Evolutionary conservation across 371 early-diverging fungal genomes (phyloP), one percentile per base, ranked within the genome.

Genomic region (Mucor piriformis): DNA sequence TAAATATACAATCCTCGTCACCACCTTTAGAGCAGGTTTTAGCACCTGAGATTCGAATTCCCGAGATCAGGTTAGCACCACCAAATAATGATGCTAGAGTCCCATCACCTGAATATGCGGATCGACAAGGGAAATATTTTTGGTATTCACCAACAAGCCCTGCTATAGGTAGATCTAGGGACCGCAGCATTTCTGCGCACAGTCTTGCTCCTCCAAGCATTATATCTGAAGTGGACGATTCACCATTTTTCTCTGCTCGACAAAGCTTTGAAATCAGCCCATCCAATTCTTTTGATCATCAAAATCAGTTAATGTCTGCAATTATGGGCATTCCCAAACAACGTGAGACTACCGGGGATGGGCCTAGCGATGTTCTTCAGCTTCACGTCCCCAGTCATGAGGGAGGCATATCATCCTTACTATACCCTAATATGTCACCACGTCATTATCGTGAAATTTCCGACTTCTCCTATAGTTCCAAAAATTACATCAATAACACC

Each of bases 41-140:
- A 20, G 13, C 48, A 40, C 23, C 50, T 16, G 57, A 65, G 27
- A 24, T 67, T 2, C 57, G 48, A 13, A 70, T 77, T 38, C 78
- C 78, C 3, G 74, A 77, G 49, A 77, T 77, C 21, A 37, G 78
- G 20, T 54, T 77, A 6, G 77, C 74, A 6, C 74, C 70, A 23
- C 74, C 72, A 12, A 60, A 20, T n/a, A 44, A 44, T 27, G 16
- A 34, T 35, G 20, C 18, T 47, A 3, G 53, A 49, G 40, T 43
- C 12, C 29, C 40, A 18, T 16, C n/a, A n/a, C 37, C 33, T 12
- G 35, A 6, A 51, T 18, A 11, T 10, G 46, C 35, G 27, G 23
- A 24, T 35, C 34, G 24, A 18, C 49, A 12, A 37, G 21, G 21
- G 12, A 24, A 11, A 1, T 15, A 42, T 42, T 20, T 20, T 15